Evolutionary conservation across 1,284 basidiomycete genomes (phyloP), one percentile per base, ranked within the genome.

Genomic region (Cutaneotrichosporon sp.): DNA sequence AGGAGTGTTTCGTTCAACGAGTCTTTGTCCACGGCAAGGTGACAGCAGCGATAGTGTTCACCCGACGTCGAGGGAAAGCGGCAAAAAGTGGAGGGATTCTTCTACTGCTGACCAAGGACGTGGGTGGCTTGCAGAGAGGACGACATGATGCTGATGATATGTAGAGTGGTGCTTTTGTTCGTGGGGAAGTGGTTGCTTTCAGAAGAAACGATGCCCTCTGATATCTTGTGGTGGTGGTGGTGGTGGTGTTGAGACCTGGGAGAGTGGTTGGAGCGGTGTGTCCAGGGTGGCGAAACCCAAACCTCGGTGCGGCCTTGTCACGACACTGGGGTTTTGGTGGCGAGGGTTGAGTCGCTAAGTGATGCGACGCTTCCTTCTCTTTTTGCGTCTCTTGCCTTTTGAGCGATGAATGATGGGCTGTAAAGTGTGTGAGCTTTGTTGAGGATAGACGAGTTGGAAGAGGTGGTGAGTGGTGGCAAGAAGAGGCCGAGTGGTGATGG

Each of bases 371-470:
- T 30, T 30, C 26, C 36, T 26, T 36, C 26, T 26, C 20, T 14
- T 37, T 47, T 47, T 47, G 22, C 36, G 46, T 36, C 36, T 37
- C 21, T 47, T 47, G 23, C 46, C 35, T 47, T 47, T 47, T 47
- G 35, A 10, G 33, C 17, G 33, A 35, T 12, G 33, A 38, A 37
- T 47, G 36, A 26, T 37, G 35, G 21, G 21, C 22, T 17, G n/a
- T 3, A 38, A 18, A n/a, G 43, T 33, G 14, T n/a, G 43, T 45
- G 33, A 41, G 13, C 15, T 33, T 26, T 44, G 42, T 14, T 8
- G 23, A 17, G 14, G 15, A 43, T 14, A 42, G 42, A n/a, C 20
- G 21, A 41, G 13, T 20, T 10, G 9, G 40, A 14, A 23, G 40
- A 12, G 15, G 18, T 34, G 43, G 5, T 33, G 26, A 20, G 33